Percentiles rank a stretch among this genome's conserved stretches.
These are phyloP conservation scores for Malassezia sympodialis DNA, from an alignment of 1,284 basidiomycete genomes.

Conservation along the genomic window DNA sequence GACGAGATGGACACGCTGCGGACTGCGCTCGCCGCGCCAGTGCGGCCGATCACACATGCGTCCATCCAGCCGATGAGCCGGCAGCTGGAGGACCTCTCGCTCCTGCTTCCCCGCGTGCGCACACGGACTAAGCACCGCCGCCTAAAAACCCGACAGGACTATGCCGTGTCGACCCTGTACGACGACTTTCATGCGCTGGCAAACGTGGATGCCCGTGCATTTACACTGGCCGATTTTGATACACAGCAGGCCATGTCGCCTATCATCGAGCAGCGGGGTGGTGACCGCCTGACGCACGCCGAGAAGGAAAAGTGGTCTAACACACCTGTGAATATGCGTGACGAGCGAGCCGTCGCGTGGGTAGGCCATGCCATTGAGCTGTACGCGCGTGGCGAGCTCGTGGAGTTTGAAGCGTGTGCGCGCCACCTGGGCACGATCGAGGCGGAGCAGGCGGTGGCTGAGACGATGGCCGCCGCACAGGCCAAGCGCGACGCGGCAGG, in stretches of 20 bases:
- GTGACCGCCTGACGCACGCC: constrained; percentile 50
- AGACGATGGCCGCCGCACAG: background rate
- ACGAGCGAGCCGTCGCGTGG: constrained; percentile 48
- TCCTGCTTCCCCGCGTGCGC: constrained; percentile 48
- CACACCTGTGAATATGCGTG: constrained; percentile 52
- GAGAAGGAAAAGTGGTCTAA: constrained; percentile 54
- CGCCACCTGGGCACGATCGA: constrained; percentile 50
- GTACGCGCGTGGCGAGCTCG: constrained; percentile 49
- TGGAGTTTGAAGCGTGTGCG: constrained; percentile 49
- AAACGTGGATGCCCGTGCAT: constrained; percentile 52
- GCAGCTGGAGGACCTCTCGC: constrained; percentile 46
- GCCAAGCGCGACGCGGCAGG: constrained; percentile 1
- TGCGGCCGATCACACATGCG: constrained; percentile 51
- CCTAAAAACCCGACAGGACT: constrained; percentile 38
- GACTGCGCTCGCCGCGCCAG: constrained; percentile 51
- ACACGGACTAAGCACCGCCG: constrained; percentile 19
- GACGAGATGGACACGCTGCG: constrained; percentile 61
- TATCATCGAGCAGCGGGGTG: constrained; percentile 49
- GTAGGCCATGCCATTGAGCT: constrained; percentile 47
- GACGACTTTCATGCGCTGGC: constrained; percentile 54
- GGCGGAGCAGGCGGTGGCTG: constrained; percentile 18
- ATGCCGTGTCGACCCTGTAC: constrained; percentile 50
- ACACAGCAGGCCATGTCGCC: constrained; percentile 48
- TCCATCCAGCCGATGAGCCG: constrained; percentile 48
- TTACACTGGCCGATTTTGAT: constrained; percentile 48